Evolutionary conservation across 2,329 filamentous ascomycete genomes (phyloP).

Genomic region (Clarireedia paspali): DNA sequence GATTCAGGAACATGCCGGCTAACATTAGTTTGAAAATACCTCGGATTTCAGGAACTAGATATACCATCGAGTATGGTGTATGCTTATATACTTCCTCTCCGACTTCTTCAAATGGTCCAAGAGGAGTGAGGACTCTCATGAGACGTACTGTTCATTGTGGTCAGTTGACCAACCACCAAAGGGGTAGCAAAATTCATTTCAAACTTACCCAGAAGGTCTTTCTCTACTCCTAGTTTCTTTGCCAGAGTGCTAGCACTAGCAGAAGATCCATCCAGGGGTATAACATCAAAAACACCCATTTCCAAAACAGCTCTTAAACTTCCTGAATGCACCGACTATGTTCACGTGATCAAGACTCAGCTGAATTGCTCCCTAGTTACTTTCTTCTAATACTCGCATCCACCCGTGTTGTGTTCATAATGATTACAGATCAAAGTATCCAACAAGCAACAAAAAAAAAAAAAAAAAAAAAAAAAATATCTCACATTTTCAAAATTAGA

Average conservation of each 20-base stretch:
- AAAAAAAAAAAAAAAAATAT: no score
- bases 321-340: constrained; percentile 9
- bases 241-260: constrained; percentile 15
- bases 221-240: constrained; percentile 17
- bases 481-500: constrained; percentile 7
- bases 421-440: background rate
- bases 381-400: background rate
- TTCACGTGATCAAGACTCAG: constrained; percentile 2
- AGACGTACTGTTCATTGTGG: constrained; percentile 16
- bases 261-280: constrained; percentile 16
- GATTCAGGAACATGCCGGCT: background rate
- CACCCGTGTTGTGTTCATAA: background rate
- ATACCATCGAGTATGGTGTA: constrained; percentile 19
- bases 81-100: constrained; percentile 19
- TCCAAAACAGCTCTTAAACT: constrained; percentile 17
- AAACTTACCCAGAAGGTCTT: constrained; percentile 19
- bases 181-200: background rate
- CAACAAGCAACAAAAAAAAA: background rate
- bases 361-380: background rate
- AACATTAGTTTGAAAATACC: constrained; percentile 14
- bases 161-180: background rate
- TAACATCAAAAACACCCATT: constrained; percentile 21
- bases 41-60: constrained; percentile 13
- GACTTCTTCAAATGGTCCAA: constrained; percentile 17
- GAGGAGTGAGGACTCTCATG: constrained; percentile 16